A percentile compares a stretch with the other conserved stretches of the same genome.
Evolutionary conservation across 805 yeast genomes (phyloP).

Genomic region (Candida silvicultrix): DNA sequence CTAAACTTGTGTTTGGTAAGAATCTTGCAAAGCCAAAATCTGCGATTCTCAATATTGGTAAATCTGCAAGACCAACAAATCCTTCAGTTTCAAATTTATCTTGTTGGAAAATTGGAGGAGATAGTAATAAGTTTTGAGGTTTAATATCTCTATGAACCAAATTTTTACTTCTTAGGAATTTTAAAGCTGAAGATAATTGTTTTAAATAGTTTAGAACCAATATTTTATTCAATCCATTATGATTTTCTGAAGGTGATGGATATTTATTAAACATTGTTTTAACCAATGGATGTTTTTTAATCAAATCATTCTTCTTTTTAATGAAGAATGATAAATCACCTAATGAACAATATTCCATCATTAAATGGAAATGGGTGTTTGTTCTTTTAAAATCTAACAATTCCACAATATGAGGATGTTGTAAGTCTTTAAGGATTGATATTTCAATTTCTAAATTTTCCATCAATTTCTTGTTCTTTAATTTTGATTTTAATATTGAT

Average conservation of each 20-base stretch:
- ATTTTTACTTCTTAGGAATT: conserved; percentile 74
- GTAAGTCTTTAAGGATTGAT: conserved; percentile 76
- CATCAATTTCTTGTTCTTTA: conserved; percentile 78
- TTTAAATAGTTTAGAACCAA: conserved; percentile 79
- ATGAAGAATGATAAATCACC: conserved; percentile 92
- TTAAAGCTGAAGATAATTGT: conserved; percentile 79
- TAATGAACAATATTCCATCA: conserved; percentile 95
- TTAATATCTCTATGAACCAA: conserved; percentile 93
- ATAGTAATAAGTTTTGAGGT: conserved; percentile 80
- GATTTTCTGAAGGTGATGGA: conserved; percentile 69
- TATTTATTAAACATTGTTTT: conserved; percentile 70
- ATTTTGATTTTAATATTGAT: conserved; percentile 74
- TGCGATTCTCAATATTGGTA: conserved; percentile 89
- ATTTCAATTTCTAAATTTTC: conserved; percentile 93
- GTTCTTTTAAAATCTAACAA: conserved; percentile 80
- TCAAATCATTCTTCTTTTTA: conserved; percentile 64
- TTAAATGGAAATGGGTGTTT: conserved; percentile 69
- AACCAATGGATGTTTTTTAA: conserved; percentile 70
- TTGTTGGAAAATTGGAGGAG: conserved; percentile 72
- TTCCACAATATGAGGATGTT: conserved; percentile 90
- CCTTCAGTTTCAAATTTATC: conserved; percentile 44
- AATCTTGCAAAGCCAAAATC: conserved; percentile 98
- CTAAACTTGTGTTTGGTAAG: conserved; percentile 87
- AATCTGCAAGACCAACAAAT: conserved; percentile 76
- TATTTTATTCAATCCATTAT: conserved; percentile 74